phyloP scores from a whole-genome alignment of 176 grass and related monocot genomes.

The Raddia distichophylla region DNA sequence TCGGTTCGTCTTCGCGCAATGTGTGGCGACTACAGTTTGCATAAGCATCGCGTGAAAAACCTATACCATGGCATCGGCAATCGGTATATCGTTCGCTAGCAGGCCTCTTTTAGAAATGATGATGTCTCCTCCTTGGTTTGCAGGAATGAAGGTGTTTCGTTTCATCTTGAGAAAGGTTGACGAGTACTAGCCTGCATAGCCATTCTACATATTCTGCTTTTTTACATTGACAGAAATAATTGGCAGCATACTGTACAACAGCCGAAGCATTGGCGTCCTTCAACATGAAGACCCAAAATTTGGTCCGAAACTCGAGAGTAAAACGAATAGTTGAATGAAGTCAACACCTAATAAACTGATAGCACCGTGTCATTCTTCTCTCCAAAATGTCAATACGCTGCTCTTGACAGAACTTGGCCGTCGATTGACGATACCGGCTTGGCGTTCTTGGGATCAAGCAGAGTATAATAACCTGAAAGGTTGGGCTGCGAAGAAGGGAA shows the following conservation, averaged over 20 bases:
- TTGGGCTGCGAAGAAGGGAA: neutral
- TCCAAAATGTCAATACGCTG: neutral
- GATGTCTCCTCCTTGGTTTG: neutral
- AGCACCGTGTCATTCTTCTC: neutral
- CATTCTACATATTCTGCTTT: neutral
- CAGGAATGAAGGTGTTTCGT: neutral
- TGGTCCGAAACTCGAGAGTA: conserved; percentile 8
- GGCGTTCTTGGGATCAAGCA: neutral
- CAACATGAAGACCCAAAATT: neutral
- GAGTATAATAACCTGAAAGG: neutral
- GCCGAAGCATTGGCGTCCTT: neutral
- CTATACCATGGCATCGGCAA: too few relatives aligned
- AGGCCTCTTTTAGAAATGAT: too few relatives aligned
- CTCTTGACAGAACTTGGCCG: neutral
- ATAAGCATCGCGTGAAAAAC: too few relatives aligned
- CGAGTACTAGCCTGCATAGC: neutral
- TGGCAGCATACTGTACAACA: neutral
- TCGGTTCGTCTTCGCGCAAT: too few relatives aligned
- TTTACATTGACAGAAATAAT: conserved; percentile 17
- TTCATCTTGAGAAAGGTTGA: neutral
- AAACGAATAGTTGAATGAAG: conserved; percentile 5
- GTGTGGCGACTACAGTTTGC: too few relatives aligned
- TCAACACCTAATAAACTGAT: neutral
- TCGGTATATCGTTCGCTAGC: too few relatives aligned
- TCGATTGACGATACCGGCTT: neutral